phyloP scores from a whole-genome alignment of 1,139 yeast species.

The Candida sp. region DNA sequence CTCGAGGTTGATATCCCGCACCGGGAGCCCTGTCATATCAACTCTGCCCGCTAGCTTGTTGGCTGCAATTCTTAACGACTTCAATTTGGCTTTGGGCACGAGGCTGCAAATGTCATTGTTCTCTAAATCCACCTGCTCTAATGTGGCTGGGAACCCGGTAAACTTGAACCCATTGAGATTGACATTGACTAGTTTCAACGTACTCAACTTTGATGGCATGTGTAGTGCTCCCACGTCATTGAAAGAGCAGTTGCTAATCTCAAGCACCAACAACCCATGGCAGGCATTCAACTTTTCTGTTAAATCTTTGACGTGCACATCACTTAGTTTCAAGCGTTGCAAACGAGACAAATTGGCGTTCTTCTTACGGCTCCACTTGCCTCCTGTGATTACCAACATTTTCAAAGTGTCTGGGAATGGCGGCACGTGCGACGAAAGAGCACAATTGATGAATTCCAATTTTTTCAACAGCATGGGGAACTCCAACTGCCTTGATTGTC shows the following conservation, averaged over 20 bases:
- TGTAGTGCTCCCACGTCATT: slow-evolving; percentile 3
- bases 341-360: slow-evolving; percentile 12
- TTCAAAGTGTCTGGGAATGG: slow-evolving; percentile 16
- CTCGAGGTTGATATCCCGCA: slow-evolving; percentile 10
- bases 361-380: slow-evolving; percentile 15
- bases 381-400: slow-evolving; percentile 11
- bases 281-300: slow-evolving; percentile 12
- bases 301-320: slow-evolving; percentile 16
- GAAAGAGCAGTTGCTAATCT: slow-evolving; percentile 9
- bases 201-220: slow-evolving; percentile 10
- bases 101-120: slow-evolving; percentile 6
- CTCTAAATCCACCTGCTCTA: slow-evolving; percentile 16
- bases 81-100: slow-evolving; percentile 5
- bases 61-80: slow-evolving; percentile 8
- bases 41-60: slow-evolving; percentile 11
- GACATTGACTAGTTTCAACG: slow-evolving; percentile 9
- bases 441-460: slow-evolving; percentile 16
- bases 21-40: slow-evolving; percentile 1
- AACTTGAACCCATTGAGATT: slow-evolving; percentile 1
- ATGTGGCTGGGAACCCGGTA: slow-evolving; percentile 15
- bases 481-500: slow-evolving; percentile 11
- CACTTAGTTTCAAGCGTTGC: slow-evolving; percentile 10
- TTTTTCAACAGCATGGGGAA: slow-evolving; percentile 11
- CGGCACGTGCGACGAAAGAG: slow-evolving; percentile 12
- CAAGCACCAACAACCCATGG: slow-evolving; percentile 10